Evolutionary conservation across 257 asterid species (phyloP), one percentile per base, ranked within the genome.

Genomic region (Cruciata laevipes): DNA sequence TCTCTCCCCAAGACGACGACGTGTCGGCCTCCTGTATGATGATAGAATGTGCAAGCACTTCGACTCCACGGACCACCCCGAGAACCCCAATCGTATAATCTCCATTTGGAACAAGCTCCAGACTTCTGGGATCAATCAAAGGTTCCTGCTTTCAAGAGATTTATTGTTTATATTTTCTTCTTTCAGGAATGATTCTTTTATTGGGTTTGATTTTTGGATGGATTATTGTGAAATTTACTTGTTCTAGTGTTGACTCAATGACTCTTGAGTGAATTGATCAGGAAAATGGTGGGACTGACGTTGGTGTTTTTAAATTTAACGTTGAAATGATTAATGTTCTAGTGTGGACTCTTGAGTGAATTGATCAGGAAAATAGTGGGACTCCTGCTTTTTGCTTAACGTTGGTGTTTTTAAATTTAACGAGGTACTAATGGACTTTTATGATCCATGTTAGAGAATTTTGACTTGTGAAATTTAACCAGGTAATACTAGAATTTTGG

Each of bases 1-100:
- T 63, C 56, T 59, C 38, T 20, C 35, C 32, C 71, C 70, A 23
- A 67, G 74, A 38, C 76, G 70, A 4, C 89, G 83, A 23, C 96
- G 95, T 27, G 97, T 93, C 66, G 99, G 99, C 31, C 59, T 93
- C 72, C 74, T 93, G 14, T 90, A 80, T 70, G 97, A 90, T n/a
- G 95, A 82, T 12, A 80, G 95, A 71, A 93, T 93, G 97, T 78
- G 95, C 63, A 78, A 78, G 63, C 99, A 93, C 84, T 87, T 84
- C 53, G 77, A 59, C 58, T 76, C 65, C 0, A 82, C 75, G 49
- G 61, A 69, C 53, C 99, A 93, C 63, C 99, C 97, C 0, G 99
- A 93, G 79, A 70, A 77, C 63, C 95, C 97, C 23, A 75, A 81
- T 73, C 99, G 99, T 71, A 76, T 90, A 62, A 80, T 71, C 69